Conservation (phyloP, 306 rosid species). For the Boehmeria nivea region DNA sequence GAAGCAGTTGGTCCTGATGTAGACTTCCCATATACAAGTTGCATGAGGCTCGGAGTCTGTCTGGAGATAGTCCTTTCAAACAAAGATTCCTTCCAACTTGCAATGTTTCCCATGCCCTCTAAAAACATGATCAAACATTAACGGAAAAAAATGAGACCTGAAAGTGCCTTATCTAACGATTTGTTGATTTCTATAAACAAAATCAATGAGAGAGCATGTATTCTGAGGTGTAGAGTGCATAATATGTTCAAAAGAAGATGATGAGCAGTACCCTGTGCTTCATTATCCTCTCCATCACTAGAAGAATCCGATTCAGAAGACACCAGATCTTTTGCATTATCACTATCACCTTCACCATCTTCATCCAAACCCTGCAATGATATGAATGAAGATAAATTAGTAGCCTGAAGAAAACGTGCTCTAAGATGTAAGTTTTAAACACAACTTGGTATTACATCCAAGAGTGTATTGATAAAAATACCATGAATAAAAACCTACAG, state of each 20-base stretch:
- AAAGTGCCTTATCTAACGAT: neutral
- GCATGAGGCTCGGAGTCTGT: slow-evolving; percentile 64
- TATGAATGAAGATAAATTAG: slow-evolving; percentile 10
- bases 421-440: slow-evolving; percentile 1
- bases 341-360: slow-evolving; percentile 27
- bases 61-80: slow-evolving; percentile 46
- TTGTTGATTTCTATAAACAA: neutral
- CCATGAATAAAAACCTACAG: too few species aligned
- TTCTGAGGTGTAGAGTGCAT: too few species aligned
- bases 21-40: slow-evolving; percentile 77
- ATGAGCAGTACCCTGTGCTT: slow-evolving; percentile 39
- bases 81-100: slow-evolving; percentile 84
- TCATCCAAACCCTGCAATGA: slow-evolving; percentile 56
- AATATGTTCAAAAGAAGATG: slow-evolving; percentile 1
- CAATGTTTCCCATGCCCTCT: slow-evolving; percentile 59
- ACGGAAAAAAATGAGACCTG: slow-evolving; percentile 11
- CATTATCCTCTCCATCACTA: slow-evolving; percentile 34
- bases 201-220: neutral
- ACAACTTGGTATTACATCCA: neutral
- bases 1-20: slow-evolving; percentile 24
- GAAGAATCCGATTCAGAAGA: slow-evolving; percentile 44
- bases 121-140: slow-evolving; percentile 22
- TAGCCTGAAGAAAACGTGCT: neutral
- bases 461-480: neutral
- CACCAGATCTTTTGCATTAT: slow-evolving; percentile 19